Base-by-base conservation (phyloP, 805 yeast species). In the Yarrowia sp. region DNA sequence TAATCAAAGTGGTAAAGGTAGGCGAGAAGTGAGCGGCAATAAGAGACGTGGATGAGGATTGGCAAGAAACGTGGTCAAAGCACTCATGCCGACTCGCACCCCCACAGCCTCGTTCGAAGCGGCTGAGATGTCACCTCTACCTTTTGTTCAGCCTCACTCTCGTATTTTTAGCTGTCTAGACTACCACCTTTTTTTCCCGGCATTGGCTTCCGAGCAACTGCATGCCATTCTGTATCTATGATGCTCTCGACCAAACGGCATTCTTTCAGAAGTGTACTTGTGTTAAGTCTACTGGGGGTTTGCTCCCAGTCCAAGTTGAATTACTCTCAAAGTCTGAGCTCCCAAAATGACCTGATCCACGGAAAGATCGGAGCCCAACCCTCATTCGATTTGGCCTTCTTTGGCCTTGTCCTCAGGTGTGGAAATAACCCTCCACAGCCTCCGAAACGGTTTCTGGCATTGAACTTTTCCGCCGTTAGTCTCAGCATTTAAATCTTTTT, bases 401-500 rank as follows among this genome's bases (percentile, higher is more conserved):
- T 46, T 45, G 19, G 22, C 35, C 50, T 11, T 12, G 32, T 22
- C 35, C 35, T 5, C 3, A 15, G 5, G 15, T 12, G 10, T 19
- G 12, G 16, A 22, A 26, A 8, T 32, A 32, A 32, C 38, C 53
- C 40, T 49, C 40, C 19, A 9, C 12, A 11, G 8, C 50, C 36
- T 4, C 58, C 43, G 5, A 36, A 52, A 36, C 58, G 58, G 58
- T 36, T 46, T 43, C 9, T 36, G 42, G 36, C 42, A 38, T 53
- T 40, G 59, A 53, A 53, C 59, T 40, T 16, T n/a, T 11, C 26
- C 5, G 4, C 42, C n/a, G n/a, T 35, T 52, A 35, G 16, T 35
- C 32, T 53, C 22, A 8, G n/a, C 16, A 19, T 55, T 55, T 41
- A 26, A 56, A 22, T 56, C 38, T 56, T 41, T 56, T 56, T 56